phyloP scores from a whole-genome alignment of 2,329 filamentous ascomycete species.

The Xylariaceae sp. region DNA sequence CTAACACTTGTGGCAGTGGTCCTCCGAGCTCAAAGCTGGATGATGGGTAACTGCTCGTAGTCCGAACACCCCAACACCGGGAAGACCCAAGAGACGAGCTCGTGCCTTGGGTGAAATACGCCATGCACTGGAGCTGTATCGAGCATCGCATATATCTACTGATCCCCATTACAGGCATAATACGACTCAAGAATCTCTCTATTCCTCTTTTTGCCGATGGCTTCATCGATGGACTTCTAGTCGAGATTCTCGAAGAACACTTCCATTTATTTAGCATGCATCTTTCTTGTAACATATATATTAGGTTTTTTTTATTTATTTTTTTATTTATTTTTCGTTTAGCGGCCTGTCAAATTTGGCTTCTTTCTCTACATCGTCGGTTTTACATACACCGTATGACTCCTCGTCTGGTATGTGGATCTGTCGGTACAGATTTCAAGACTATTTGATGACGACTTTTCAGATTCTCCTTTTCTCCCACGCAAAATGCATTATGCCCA shows the following conservation, averaged over 20 bases:
- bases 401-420: neutral
- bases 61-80: neutral
- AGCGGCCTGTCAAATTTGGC: too few relatives aligned
- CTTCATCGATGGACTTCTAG: neutral
- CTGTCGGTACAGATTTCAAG: neutral
- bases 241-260: neutral
- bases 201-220: neutral
- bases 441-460: neutral
- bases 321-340: too few relatives aligned
- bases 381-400: neutral
- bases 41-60: slow-evolving; percentile 10
- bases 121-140: neutral
- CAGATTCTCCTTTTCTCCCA: neutral
- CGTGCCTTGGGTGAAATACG: neutral
- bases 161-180: neutral
- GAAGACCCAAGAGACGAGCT: neutral
- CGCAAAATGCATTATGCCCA: neutral
- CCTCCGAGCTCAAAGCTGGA: slow-evolving; percentile 14
- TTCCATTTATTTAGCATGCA: neutral
- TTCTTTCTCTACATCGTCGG: neutral
- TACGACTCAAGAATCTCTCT: neutral
- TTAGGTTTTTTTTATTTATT: neutral
- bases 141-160: neutral
- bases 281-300: neutral
- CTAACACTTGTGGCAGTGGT: slow-evolving; percentile 1